Conservation (phyloP, 1,139 yeast species). For the Kodamaea suecica region DNA sequence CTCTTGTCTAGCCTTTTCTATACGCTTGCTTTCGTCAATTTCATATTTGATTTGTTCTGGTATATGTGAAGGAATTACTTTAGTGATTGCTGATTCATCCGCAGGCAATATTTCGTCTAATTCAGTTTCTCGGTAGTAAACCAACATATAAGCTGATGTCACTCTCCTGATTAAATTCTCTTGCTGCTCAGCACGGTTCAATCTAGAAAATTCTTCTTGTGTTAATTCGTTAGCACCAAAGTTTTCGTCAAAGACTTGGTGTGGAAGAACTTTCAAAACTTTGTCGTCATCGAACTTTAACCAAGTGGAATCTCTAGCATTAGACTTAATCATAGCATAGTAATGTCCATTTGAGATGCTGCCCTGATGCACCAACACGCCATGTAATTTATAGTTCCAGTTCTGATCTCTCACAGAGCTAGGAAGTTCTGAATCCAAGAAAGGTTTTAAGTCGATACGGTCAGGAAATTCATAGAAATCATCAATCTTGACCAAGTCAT, state of each 20-base stretch:
- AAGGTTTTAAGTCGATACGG: conserved; percentile 75
- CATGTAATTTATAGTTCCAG: conserved; percentile 81
- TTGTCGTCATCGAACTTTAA: conserved; percentile 91
- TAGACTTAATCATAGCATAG: conserved; percentile 89
- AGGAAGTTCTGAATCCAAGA: conserved; percentile 59
- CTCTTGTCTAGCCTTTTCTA: conserved; percentile 71
- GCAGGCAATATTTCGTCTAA: conserved; percentile 59
- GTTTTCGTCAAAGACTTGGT: conserved; percentile 88
- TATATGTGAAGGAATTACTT: conserved; percentile 62
- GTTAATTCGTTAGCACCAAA: conserved; percentile 73
- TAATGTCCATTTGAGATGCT: conserved; percentile 95
- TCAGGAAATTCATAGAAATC: conserved; percentile 92
- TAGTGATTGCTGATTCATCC: conserved; percentile 42
- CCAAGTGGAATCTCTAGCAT: conserved; percentile 64
- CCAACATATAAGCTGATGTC: conserved; percentile 96
- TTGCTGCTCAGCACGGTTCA: conserved; percentile 60
- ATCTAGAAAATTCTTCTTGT: conserved; percentile 43
- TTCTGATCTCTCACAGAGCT: conserved; percentile 48
- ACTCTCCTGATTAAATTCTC: conserved; percentile 69
- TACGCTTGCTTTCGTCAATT: conserved; percentile 48
- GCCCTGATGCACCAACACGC: conserved; percentile 94
- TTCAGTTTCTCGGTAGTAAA: conserved; percentile 71
- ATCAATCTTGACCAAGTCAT: conserved; percentile 85
- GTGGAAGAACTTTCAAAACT: conserved; percentile 80
- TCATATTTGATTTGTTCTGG: conserved; percentile 64